These are phyloP conservation scores for Fusarium pseudoanthophilum DNA, from an alignment of 2,329 filamentous ascomycete species.

Conservation along the genomic window DNA sequence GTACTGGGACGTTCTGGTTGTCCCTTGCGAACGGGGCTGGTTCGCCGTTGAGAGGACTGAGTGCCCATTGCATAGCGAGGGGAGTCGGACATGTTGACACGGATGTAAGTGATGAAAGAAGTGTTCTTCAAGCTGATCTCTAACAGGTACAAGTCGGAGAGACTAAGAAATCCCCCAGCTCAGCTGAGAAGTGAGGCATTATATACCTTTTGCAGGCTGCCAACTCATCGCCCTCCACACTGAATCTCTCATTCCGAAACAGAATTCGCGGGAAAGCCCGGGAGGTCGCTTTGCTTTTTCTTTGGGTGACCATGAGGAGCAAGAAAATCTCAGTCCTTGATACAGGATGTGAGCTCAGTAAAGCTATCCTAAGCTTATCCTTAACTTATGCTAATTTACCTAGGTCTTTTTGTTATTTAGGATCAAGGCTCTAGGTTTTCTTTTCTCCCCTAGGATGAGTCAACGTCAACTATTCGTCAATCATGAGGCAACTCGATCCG, in stretches of 20 bases:
- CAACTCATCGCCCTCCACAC: background rate
- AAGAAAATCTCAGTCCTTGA: background rate
- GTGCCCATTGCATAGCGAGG: constrained; percentile 41
- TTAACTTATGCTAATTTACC: background rate
- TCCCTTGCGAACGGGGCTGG: constrained; percentile 31
- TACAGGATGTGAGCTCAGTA: background rate
- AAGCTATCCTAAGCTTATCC: background rate
- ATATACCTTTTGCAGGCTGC: background rate
- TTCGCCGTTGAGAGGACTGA: constrained; percentile 32
- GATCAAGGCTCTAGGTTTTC: background rate
- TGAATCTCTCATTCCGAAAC: constrained; percentile 1
- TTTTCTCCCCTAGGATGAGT: background rate
- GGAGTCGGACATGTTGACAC: constrained; percentile 9
- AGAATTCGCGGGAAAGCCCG: constrained; percentile 1
- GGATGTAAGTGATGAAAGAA: background rate
- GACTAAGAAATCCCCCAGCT: background rate
- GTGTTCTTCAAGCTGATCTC: background rate
- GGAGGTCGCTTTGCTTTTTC: constrained; percentile 10
- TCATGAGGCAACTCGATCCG: background rate
- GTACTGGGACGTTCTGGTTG: constrained; percentile 25
- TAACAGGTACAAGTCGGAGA: background rate
- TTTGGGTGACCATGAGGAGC: background rate
- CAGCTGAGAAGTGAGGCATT: background rate
- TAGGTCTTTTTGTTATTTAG: background rate
- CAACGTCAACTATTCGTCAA: background rate